These are phyloP conservation scores for Leishmania guyanensis DNA, from an alignment of 208 protist genomes.

Conservation along the genomic window DNA sequence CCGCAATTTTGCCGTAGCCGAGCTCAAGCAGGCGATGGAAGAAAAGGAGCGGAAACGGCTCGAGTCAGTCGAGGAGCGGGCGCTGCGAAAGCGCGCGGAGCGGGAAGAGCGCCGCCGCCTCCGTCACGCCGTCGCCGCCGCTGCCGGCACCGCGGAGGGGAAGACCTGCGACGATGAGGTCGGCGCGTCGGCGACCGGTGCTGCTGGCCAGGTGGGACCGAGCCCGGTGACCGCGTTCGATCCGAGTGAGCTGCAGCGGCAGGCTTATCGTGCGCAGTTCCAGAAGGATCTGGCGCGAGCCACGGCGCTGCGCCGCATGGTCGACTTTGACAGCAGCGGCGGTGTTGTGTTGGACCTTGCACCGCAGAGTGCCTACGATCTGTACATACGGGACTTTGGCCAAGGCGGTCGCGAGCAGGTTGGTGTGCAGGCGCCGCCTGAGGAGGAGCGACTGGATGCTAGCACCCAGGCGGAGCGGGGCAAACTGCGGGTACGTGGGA, in stretches of 20 bases:
- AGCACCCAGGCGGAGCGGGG: slow-evolving; percentile 66
- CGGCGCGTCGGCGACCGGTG: neutral
- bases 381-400: slow-evolving; percentile 84
- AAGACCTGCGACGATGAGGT: neutral
- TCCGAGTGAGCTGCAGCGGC: slow-evolving; percentile 56
- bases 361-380: slow-evolving; percentile 85
- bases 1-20: neutral
- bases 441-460: slow-evolving; percentile 56
- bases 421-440: slow-evolving; percentile 56
- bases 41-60: slow-evolving; percentile 23
- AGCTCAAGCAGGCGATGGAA: slow-evolving; percentile 5
- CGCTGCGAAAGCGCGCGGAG: slow-evolving; percentile 47
- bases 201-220: neutral
- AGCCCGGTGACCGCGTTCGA: slow-evolving; percentile 24
- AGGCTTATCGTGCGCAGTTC: slow-evolving; percentile 82
- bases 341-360: slow-evolving; percentile 66
- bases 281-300: slow-evolving; percentile 71
- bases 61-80: slow-evolving; percentile 36
- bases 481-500: slow-evolving; percentile 29
- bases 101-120: slow-evolving; percentile 40
- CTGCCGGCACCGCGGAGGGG: slow-evolving; percentile 1
- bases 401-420: slow-evolving; percentile 54
- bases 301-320: slow-evolving; percentile 72
- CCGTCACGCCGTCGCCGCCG: slow-evolving; percentile 10
- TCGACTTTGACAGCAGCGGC: slow-evolving; percentile 78